Evolutionary conservation across 805 yeast species (phyloP), one percentile per base, ranked within the genome.

Genomic region (Aciculoconidium aculeatum): DNA sequence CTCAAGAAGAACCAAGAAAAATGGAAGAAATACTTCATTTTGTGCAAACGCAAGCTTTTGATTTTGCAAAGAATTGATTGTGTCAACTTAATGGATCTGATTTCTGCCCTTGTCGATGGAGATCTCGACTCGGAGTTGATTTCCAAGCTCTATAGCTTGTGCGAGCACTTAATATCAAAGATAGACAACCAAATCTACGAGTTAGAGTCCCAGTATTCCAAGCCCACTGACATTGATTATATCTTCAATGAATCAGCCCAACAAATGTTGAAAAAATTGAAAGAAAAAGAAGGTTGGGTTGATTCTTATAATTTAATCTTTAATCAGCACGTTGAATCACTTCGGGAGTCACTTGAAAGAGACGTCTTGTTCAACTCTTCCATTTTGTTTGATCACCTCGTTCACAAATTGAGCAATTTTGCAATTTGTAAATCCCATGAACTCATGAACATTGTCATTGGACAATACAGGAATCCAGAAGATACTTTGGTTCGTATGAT

Each of bases 261-360:
- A 4, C 66, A 61, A n/a, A 61, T 72, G 4, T 42, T 72, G n/a
- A 53, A 56, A 18, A 64, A 65, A 31, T 48, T 80, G 11, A 45
- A 58, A 21, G 80, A 77, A 30, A 49, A 69, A 41, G 80, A 75
- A 18, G 57, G 67, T 4, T 81, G 88, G 87, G 41, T 59, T 10
- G 62, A 58, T 0, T 42, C 47, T 17, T 74, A 75, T 47, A 55
- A 69, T 3, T 30, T 47, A 2, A 34, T 63, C 1, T 72, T 68
- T 32, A 65, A 70, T 10, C 44, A 54, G 2, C 51, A 62, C 25
- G 45, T 75, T 4, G 49, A 54, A 1, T 45, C 64, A 17, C 49
- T 79, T 19, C 66, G 62, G 18, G 74, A 71, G 14, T 49, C 65
- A 0, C 51, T 74, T 3, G 77, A 77, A 22, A 65, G 60, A 29